phyloP scores from a whole-genome alignment of 2,329 filamentous ascomycete species.

The Alternaria consortialis region DNA sequence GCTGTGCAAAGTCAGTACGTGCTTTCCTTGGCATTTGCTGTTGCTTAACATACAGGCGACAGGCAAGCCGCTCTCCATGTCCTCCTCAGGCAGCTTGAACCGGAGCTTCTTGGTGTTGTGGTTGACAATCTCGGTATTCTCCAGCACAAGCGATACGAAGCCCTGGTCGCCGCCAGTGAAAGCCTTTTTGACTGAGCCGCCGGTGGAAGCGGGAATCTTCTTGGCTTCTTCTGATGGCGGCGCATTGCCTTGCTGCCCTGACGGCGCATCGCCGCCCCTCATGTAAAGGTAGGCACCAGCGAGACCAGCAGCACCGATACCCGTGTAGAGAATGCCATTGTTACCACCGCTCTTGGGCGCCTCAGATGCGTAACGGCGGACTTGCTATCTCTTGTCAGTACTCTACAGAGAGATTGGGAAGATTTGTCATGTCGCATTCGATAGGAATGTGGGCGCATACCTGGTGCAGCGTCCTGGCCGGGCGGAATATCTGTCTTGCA shows the following conservation, averaged over 20 bases:
- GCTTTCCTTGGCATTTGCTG: background rate
- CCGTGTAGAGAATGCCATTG: conserved; percentile 63
- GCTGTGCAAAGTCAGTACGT: conserved; percentile 50
- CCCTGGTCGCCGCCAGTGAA: conserved; percentile 91
- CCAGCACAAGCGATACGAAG: conserved; percentile 82
- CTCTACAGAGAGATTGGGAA: conserved; percentile 7
- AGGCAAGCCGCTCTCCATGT: conserved; percentile 82
- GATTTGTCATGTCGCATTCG: conserved; percentile 28
- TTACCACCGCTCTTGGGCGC: conserved; percentile 61
- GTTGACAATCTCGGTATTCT: conserved; percentile 81
- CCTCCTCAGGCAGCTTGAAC: conserved; percentile 84
- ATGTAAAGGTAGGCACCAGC: conserved; percentile 64
- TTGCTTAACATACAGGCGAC: conserved; percentile 70
- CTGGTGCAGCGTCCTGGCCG: conserved; percentile 52
- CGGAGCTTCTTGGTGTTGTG: conserved; percentile 94
- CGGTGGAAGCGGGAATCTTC: conserved; percentile 52
- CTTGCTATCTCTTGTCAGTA: conserved; percentile 59
- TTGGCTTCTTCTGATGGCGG: conserved; percentile 47
- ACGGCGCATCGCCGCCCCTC: conserved; percentile 42
- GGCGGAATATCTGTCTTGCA: conserved; percentile 54
- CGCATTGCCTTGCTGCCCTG: conserved; percentile 34
- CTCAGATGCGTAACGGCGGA: conserved; percentile 77
- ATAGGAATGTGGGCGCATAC: conserved; percentile 38
- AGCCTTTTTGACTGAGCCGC: conserved; percentile 57
- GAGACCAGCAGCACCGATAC: conserved; percentile 65